Conservation (phyloP, 1,284 basidiomycete genomes). For the Leccinum fuscescens region DNA sequence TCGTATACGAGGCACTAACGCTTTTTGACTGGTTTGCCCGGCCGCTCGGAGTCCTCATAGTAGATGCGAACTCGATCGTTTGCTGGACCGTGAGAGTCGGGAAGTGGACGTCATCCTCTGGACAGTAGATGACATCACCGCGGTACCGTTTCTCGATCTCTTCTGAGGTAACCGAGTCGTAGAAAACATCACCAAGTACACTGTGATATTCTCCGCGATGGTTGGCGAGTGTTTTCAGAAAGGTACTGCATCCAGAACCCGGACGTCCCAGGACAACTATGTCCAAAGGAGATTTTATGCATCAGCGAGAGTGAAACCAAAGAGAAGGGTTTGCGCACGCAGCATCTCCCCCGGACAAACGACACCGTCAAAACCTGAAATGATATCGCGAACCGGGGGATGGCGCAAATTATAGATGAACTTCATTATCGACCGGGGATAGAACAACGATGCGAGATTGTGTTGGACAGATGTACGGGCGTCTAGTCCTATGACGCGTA, state of each 20-base stretch:
- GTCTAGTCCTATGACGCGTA: slow-evolving; percentile 35
- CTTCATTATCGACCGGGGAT: slow-evolving; percentile 33
- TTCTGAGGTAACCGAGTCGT: too few species aligned
- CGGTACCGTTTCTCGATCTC: too few species aligned
- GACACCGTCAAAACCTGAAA: slow-evolving; percentile 44
- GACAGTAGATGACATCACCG: too few species aligned
- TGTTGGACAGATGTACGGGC: slow-evolving; percentile 39
- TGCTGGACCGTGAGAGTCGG: slow-evolving; percentile 57
- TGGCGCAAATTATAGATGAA: slow-evolving; percentile 32
- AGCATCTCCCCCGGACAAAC: slow-evolving; percentile 39
- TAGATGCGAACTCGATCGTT: slow-evolving; percentile 62
- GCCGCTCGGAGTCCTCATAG: slow-evolving; percentile 46
- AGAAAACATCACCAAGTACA: too few species aligned
- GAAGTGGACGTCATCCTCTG: too few species aligned
- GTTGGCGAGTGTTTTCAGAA: too few species aligned
- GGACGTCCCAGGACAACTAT: too few species aligned
- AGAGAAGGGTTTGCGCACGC: slow-evolving; percentile 43
- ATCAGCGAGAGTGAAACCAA: background rate
- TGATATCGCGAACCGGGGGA: slow-evolving; percentile 49
- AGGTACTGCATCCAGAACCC: too few species aligned
- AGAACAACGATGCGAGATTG: slow-evolving; percentile 43
- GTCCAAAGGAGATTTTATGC: background rate
- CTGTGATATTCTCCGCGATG: too few species aligned
- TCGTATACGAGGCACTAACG: slow-evolving; percentile 42
- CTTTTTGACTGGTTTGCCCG: background rate